These are phyloP conservation scores for Globisporangium carolinianum DNA, from an alignment of 352 stramenopile species.

Conservation along the genomic window DNA sequence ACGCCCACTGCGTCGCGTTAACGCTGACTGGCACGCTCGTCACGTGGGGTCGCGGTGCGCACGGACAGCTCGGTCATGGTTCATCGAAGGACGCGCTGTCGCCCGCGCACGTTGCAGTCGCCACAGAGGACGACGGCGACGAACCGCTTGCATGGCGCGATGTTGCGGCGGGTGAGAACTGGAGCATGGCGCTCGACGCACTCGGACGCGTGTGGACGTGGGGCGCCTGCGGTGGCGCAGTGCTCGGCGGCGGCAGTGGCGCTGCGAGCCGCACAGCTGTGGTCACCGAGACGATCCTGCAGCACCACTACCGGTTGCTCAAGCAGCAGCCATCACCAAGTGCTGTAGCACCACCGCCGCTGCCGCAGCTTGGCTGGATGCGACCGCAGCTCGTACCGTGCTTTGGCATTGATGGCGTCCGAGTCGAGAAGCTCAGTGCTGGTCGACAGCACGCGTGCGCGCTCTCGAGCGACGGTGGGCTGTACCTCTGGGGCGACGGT, in stretches of 20 bases:
- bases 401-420: conserved; percentile 25
- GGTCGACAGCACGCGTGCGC: conserved; percentile 84
- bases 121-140: neutral
- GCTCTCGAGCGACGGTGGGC: conserved; percentile 78
- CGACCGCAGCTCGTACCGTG: conserved; percentile 32
- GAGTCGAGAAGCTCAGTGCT: conserved; percentile 63
- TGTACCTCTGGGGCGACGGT: conserved; percentile 87
- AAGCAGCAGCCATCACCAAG: conserved; percentile 5
- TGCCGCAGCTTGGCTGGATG: conserved; percentile 37
- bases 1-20: conserved; percentile 74
- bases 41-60: conserved; percentile 73
- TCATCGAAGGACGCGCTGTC: conserved; percentile 23
- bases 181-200: conserved; percentile 63
- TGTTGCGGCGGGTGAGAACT: conserved; percentile 66
- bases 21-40: conserved; percentile 42
- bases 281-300: conserved; percentile 34
- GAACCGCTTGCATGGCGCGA: conserved; percentile 23
- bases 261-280: conserved; percentile 14
- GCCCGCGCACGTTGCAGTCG: conserved; percentile 15
- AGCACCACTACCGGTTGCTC: conserved; percentile 29
- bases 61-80: conserved; percentile 77
- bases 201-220: conserved; percentile 75
- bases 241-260: conserved; percentile 41
- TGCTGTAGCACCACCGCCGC: neutral
- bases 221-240: conserved; percentile 58